A percentile compares a stretch with the other conserved stretches of the same genome.
phyloP scores from a whole-genome alignment of 805 yeast species.

The Candida silvatica region DNA sequence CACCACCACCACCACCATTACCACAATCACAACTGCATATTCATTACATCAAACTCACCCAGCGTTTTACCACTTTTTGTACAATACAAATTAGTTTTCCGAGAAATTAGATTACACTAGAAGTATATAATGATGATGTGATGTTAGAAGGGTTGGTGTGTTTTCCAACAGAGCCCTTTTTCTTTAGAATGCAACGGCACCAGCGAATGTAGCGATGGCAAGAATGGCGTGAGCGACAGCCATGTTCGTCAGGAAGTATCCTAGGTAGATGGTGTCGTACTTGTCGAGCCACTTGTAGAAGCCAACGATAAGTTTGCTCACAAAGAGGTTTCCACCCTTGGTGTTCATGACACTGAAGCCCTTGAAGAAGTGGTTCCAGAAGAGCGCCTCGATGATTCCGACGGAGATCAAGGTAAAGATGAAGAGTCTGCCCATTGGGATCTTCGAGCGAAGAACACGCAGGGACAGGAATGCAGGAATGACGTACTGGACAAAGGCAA shows the following conservation, averaged over 20 bases:
- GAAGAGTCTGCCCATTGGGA: background rate
- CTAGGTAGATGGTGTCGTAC: slow-evolving; percentile 1
- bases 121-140: background rate
- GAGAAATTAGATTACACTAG: too few relatives aligned
- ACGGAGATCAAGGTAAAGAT: background rate
- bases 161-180: too few relatives aligned
- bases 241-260: background rate
- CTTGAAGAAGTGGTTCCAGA: slow-evolving; percentile 3
- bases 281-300: slow-evolving; percentile 1
- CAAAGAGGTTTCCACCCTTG: slow-evolving; percentile 1
- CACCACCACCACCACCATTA: too few relatives aligned
- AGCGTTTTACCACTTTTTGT: too few relatives aligned
- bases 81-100: too few relatives aligned
- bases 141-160: background rate
- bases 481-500: background rate
- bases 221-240: background rate
- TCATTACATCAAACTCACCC: background rate
- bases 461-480: background rate
- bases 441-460: background rate
- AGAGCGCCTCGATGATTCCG: background rate
- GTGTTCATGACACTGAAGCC: slow-evolving; percentile 1
- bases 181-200: background rate
- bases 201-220: background rate
- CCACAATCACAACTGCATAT: background rate
- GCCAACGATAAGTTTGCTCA: background rate